phyloP scores from a whole-genome alignment of 306 rosid genomes.

The Quercus glauca region DNA sequence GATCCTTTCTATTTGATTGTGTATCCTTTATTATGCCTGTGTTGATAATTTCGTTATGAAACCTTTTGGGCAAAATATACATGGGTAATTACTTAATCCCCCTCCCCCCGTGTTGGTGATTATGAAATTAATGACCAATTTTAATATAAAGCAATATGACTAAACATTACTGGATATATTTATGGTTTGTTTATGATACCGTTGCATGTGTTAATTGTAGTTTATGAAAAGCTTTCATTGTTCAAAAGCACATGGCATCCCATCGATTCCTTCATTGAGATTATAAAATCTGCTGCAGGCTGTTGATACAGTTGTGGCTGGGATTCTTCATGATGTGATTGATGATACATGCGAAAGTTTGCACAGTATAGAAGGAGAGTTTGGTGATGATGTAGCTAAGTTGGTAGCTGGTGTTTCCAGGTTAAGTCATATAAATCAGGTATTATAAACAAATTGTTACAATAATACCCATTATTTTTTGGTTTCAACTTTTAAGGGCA shows the following conservation, averaged over 20 bases:
- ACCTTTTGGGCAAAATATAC: background rate
- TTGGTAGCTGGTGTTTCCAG: constrained; percentile 93
- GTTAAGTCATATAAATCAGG: constrained; percentile 93
- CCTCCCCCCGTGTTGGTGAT: no score
- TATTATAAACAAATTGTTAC: constrained; percentile 24
- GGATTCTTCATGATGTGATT: constrained; percentile 91
- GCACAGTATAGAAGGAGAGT: constrained; percentile 61
- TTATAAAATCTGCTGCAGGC: constrained; percentile 59
- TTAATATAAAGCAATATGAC: background rate
- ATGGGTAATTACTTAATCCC: background rate
- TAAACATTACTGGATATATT: background rate
- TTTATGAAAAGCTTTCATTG: background rate
- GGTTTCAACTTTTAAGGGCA: background rate
- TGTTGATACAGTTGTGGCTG: constrained; percentile 88
- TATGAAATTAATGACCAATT: background rate
- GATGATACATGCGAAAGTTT: constrained; percentile 82
- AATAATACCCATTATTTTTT: constrained; percentile 15
- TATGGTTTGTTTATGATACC: background rate
- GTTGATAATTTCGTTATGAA: background rate
- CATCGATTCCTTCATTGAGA: constrained; percentile 10
- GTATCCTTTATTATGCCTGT: background rate
- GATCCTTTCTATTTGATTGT: background rate
- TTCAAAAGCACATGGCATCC: constrained; percentile 10
- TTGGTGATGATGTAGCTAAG: constrained; percentile 81
- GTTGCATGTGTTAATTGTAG: background rate